Evolutionary conservation across 1,139 yeast genomes (phyloP).

Genomic region (Meyerozyma guilliermondii): DNA sequence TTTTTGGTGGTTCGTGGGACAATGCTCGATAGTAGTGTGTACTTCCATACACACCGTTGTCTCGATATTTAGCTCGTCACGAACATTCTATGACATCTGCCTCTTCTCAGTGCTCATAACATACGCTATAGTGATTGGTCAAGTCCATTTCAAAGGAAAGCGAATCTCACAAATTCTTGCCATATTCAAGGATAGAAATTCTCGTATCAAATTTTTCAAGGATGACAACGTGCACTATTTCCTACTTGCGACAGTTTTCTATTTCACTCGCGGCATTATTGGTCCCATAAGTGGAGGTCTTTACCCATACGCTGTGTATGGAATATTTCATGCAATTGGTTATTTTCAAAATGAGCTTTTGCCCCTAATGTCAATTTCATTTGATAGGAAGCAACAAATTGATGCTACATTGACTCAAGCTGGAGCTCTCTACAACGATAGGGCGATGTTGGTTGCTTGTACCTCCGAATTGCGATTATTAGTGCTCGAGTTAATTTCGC

Average conservation of each 20-base stretch:
- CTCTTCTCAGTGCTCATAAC: slow-evolving; percentile 41
- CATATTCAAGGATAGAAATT: slow-evolving; percentile 9
- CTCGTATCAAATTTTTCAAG: slow-evolving; percentile 15
- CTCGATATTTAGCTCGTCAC: slow-evolving; percentile 26
- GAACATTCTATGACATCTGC: slow-evolving; percentile 30
- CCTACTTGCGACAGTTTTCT: slow-evolving; percentile 35
- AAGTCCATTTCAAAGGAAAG: slow-evolving; percentile 32
- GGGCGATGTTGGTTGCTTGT: not conserved
- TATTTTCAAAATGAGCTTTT: slow-evolving; percentile 7
- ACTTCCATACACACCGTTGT: slow-evolving; percentile 17
- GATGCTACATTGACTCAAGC: not conserved
- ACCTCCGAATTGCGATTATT: not conserved
- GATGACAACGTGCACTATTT: slow-evolving; percentile 53
- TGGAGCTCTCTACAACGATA: not conserved
- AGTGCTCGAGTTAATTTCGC: not conserved
- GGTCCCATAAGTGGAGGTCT: slow-evolving; percentile 13
- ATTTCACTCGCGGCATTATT: slow-evolving; percentile 23
- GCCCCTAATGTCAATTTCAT: not conserved
- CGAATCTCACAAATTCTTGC: slow-evolving; percentile 18
- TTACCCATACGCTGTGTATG: slow-evolving; percentile 8
- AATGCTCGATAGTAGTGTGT: not conserved
- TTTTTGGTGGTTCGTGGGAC: slow-evolving; percentile 1
- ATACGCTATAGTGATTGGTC: slow-evolving; percentile 44
- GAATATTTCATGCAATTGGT: slow-evolving; percentile 10
- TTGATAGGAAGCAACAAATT: not conserved